Evolutionary conservation across 148 eudicot genomes (phyloP), one percentile per base, ranked within the genome.

Genomic region (Vaccinium corymbosum): DNA sequence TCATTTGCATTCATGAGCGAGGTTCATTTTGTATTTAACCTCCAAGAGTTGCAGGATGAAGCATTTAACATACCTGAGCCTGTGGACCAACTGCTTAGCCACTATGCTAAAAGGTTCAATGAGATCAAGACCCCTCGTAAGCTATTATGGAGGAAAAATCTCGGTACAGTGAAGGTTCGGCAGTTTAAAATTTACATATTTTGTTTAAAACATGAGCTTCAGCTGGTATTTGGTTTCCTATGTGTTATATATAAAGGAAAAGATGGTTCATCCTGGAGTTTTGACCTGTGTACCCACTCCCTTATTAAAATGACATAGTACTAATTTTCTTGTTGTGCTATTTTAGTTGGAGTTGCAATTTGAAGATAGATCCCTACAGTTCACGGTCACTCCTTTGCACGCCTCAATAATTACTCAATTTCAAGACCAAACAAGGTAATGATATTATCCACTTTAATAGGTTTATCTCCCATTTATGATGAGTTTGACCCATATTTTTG

Each of bases 71-170:
- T 94, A 76, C 98, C 99, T 51, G 91, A 48, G 84, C 80, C 93
- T 79, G 93, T 97, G 86, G 95, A 93, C 62, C 90, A 86, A 85
- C 94, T 97, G 84, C 87, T 97, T 78, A 86, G 88, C 80, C 97
- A 93, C 82, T 97, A 97, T 90, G 95, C 99, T 85, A 93, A 91
- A 89, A 91, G 99, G 88, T 97, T 91, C 85, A 87, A 92, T 87
- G 95, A 97, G 86, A 90, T 94, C 76, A 97, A 97, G 89, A 94
- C 95, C 70, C 99, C 99, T 78, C 97, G 99, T 64, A 97, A 94
- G 91, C 89, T 97, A 38, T 86, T 90, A 53, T 97, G 99, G 99
- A 97, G 93, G 89, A 97, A 97, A 91, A 97, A 93, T 84, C 99
- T 94, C 48, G 99, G 99, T 64, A 92, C 93, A 35, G 99, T 97